Evolutionary conservation across 2,329 filamentous ascomycete species (phyloP).

Genomic region (Ophiostoma tasmaniense): DNA sequence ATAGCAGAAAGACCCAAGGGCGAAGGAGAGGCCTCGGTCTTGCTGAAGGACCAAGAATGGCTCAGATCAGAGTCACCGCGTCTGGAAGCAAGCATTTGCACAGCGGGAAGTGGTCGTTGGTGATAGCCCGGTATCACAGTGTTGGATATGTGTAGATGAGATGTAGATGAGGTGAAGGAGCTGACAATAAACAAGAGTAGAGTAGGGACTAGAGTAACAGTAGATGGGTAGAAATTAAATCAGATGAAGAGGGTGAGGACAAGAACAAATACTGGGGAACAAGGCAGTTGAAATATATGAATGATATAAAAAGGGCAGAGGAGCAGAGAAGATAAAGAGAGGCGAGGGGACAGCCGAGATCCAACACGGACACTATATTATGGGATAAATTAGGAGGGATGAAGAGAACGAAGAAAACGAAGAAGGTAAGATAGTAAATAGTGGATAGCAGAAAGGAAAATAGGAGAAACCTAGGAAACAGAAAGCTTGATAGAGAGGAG

Average conservation of each 20-base stretch:
- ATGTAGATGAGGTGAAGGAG: neutral
- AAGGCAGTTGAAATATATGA: constrained; percentile 1
- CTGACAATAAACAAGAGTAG: neutral
- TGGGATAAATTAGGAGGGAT: neutral
- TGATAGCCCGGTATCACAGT: neutral
- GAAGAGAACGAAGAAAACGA: neutral
- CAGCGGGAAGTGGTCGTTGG: constrained; percentile 23
- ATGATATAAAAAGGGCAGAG: neutral
- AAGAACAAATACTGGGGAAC: constrained; percentile 1
- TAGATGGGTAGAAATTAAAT: neutral
- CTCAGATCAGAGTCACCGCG: constrained; percentile 45
- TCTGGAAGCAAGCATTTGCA: constrained; percentile 49
- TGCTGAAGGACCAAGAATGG: constrained; percentile 44
- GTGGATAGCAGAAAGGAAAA: neutral
- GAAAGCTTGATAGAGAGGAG: neutral
- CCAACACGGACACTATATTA: neutral
- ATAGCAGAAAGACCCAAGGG: constrained; percentile 34
- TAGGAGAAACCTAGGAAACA: neutral
- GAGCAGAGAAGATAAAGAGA: neutral
- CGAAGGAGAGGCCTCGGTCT: constrained; percentile 35
- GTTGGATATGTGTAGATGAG: neutral
- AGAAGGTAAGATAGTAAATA: neutral
- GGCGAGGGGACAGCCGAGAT: neutral
- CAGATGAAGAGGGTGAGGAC: neutral
- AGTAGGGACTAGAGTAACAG: neutral